A percentile compares a stretch with the other conserved stretches of the same genome.
Evolutionary conservation across 345 rosid species (phyloP).

Genomic region (Pugionium dolabratum): DNA sequence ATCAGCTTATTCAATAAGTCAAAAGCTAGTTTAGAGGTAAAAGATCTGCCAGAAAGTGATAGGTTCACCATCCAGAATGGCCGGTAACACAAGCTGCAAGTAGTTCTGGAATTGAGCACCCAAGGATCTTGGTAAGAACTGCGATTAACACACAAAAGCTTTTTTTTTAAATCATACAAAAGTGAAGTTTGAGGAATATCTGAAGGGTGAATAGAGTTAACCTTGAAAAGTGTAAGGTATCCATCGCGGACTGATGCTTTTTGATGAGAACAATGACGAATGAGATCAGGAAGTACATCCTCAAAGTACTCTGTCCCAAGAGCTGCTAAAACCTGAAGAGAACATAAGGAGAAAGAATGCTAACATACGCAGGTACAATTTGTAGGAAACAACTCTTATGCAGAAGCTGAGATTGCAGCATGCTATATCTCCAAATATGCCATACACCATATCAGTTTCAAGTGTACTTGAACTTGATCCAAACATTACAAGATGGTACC

Average conservation of each 20-base stretch:
- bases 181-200: conserved; percentile 11
- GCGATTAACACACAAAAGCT: conserved; percentile 35
- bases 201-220: conserved; percentile 25
- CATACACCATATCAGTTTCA: conserved; percentile 19
- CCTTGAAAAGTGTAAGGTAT: conserved; percentile 97
- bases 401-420: conserved; percentile 16
- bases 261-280: conserved; percentile 90
- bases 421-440: background rate
- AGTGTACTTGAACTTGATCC: background rate
- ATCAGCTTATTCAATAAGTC: conserved; percentile 28
- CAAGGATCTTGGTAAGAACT: conserved; percentile 95
- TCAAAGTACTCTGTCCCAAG: conserved; percentile 88
- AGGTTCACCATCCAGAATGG: conserved; percentile 82
- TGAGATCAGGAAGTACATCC: conserved; percentile 80
- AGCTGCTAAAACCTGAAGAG: conserved; percentile 85
- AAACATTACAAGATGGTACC: conserved; percentile 15
- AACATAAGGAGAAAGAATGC: conserved; percentile 21
- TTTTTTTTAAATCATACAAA: conserved; percentile 3
- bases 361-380: conserved; percentile 15
- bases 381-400: background rate
- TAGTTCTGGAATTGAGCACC: conserved; percentile 95
- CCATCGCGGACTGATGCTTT: conserved; percentile 97
- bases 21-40: conserved; percentile 22
- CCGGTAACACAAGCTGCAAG: conserved; percentile 90
- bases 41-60: conserved; percentile 16